These are phyloP conservation scores for Thalassiosira profunda DNA, from an alignment of 108 stramenopile species.

Conservation along the genomic window DNA sequence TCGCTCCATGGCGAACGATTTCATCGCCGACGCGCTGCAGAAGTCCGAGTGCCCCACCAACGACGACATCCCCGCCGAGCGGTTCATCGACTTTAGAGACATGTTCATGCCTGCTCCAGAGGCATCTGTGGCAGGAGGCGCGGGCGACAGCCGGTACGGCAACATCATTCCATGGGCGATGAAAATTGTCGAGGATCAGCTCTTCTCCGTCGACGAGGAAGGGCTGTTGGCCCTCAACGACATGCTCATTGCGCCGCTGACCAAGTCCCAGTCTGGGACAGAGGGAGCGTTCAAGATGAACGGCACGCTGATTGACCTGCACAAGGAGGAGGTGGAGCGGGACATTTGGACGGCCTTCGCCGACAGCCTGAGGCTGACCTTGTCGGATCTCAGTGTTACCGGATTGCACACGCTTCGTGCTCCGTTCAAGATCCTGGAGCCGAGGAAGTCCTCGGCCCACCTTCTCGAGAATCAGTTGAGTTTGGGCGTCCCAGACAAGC, in stretches of 20 bases:
- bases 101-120: constrained; percentile 42
- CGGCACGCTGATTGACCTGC: constrained; percentile 35
- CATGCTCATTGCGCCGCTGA: constrained; percentile 56
- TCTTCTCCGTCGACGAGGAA: constrained; percentile 54
- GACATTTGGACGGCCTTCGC: constrained; percentile 53
- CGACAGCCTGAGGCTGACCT: constrained; percentile 27
- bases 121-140: constrained; percentile 46
- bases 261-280: constrained; percentile 59
- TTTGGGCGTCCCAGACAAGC: constrained; percentile 28
- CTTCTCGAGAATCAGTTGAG: constrained; percentile 39
- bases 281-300: constrained; percentile 49
- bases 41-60: constrained; percentile 28
- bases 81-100: constrained; percentile 69
- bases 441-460: constrained; percentile 32
- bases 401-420: constrained; percentile 40
- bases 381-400: constrained; percentile 28
- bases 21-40: constrained; percentile 16
- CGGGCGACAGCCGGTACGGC: constrained; percentile 58
- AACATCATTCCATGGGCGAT: constrained; percentile 48
- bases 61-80: background rate
- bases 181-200: constrained; percentile 37
- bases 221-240: constrained; percentile 71
- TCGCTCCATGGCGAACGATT: constrained; percentile 50
- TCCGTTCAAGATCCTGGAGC: constrained; percentile 39
- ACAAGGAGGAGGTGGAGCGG: constrained; percentile 24